Conservation (phyloP, 1,139 yeast species). For the Geotrichum restrictum region DNA sequence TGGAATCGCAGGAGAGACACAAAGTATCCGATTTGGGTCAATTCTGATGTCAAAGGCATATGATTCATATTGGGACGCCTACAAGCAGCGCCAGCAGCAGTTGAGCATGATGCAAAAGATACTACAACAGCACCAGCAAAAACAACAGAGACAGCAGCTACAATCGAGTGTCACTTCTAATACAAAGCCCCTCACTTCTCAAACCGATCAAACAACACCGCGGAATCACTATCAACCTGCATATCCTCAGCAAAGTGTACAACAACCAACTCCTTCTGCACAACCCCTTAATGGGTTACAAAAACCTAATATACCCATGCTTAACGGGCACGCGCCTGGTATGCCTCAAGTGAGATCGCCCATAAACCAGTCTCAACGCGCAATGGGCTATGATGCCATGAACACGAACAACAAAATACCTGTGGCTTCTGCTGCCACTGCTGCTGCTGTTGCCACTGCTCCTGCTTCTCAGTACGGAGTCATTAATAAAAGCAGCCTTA, state of each 20-base stretch:
- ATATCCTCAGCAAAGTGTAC: not conserved
- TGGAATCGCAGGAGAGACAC: slow-evolving; percentile 81
- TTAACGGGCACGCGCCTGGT: not conserved
- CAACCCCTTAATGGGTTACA: not conserved
- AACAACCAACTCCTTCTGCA: not conserved
- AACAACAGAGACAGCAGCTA: slow-evolving; percentile 27
- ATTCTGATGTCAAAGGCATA: slow-evolving; percentile 85
- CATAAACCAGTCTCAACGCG: not conserved
- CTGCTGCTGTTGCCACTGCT: not conserved
- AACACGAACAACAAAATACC: not conserved
- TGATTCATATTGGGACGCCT: slow-evolving; percentile 57
- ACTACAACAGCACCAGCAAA: slow-evolving; percentile 31
- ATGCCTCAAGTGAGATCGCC: too few species aligned
- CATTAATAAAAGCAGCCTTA: not conserved
- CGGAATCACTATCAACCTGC: not conserved
- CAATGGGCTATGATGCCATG: not conserved
- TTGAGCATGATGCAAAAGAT: slow-evolving; percentile 40
- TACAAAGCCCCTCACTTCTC: not conserved
- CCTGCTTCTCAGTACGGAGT: not conserved
- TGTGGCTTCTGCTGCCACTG: not conserved
- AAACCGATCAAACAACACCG: not conserved
- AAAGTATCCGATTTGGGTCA: slow-evolving; percentile 83
- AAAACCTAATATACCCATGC: too few species aligned
- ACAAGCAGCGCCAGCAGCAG: slow-evolving; percentile 46
- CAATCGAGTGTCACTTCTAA: not conserved